phyloP scores from a whole-genome alignment of 202 grass and related monocot species.

The Carex arenaria region DNA sequence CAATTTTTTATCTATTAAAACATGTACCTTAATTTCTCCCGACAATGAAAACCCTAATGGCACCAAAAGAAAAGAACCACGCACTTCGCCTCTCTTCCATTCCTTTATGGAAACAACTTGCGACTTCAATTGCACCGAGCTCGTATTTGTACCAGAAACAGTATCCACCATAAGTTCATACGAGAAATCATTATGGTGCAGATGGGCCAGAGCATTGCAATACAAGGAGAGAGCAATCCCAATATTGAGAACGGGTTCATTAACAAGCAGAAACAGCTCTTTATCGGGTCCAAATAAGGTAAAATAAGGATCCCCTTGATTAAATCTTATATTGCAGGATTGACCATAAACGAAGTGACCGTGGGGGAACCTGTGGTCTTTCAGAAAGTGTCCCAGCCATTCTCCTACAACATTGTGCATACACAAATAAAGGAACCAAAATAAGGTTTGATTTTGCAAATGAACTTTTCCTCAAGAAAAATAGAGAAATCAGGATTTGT shows the following conservation, averaged over 20 bases:
- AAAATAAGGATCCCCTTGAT: conserved; percentile 35
- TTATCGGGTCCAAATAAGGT: conserved; percentile 53
- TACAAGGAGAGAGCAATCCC: conserved; percentile 34
- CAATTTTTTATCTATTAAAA: conserved; percentile 28
- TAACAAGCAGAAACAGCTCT: conserved; percentile 61
- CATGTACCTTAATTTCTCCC: conserved; percentile 4
- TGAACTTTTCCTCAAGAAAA: background rate
- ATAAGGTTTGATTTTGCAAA: no score
- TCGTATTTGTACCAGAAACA: no score
- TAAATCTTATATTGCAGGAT: conserved; percentile 31
- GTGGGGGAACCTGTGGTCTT: conserved; percentile 20
- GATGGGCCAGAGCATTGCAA: conserved; percentile 30
- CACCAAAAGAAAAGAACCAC: conserved; percentile 57
- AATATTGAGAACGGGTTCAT: conserved; percentile 24
- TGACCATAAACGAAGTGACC: conserved; percentile 18
- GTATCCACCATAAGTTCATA: conserved; percentile 43
- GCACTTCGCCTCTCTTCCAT: conserved; percentile 29
- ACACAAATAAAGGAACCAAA: background rate
- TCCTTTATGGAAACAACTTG: conserved; percentile 34
- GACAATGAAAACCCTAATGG: conserved; percentile 24
- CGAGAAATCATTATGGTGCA: conserved; percentile 28
- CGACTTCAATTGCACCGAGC: conserved; percentile 29
- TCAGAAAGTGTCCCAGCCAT: conserved; percentile 54
- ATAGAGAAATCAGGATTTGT: background rate
- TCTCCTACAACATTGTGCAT: conserved; percentile 16